Evolutionary conservation across 2,329 filamentous ascomycete genomes (phyloP), one percentile per base, ranked within the genome.

Genomic region (Nemania sp.): DNA sequence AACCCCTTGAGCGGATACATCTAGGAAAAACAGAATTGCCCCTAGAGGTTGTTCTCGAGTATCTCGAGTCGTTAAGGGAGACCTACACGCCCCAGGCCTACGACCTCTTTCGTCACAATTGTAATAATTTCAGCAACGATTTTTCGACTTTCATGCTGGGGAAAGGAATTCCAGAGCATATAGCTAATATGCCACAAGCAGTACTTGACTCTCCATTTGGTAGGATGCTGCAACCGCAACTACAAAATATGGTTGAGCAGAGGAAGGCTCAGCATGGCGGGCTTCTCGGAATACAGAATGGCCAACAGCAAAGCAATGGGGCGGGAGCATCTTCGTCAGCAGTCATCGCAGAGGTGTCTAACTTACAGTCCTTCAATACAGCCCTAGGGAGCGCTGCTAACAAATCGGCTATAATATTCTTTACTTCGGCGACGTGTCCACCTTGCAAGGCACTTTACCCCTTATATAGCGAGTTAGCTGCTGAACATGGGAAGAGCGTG

Each of bases 91-190:
- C 91, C 8, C 69, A 93, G 88, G 92, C 93, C 0, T 98, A 98
- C 76, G 93, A 98, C 77, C 83, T 98, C 5, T 97, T 88, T 79
- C 93, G 82, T 74, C 94, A 98, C 80, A 99, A 99, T 78, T 98
- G 95, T 83, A 99, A 98, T 82, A 98, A 98, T 80, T 99, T 98
- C 80, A 93, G 92, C 3, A 95, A 98, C 76, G 94, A 97, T 69
- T 90, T 98, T 72, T 85, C 93, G 70, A 96, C 93, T 79, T 98
- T 98, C 71, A 84, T 98, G 0, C 84, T 98, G 0, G 95, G 96
- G 24, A 92, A 90, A 73, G 92, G 93, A 2, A 98, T 98, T 67
- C 96, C 96, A 0, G 87, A 90, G 0, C 90, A 97, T 74, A 98
- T 99, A 72, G 87, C 89, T 32, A 93, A 91, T 72, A 90, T 98